These are phyloP conservation scores for Penicillium crustosum DNA, from an alignment of 2,329 filamentous ascomycete genomes.

Conservation along the genomic window DNA sequence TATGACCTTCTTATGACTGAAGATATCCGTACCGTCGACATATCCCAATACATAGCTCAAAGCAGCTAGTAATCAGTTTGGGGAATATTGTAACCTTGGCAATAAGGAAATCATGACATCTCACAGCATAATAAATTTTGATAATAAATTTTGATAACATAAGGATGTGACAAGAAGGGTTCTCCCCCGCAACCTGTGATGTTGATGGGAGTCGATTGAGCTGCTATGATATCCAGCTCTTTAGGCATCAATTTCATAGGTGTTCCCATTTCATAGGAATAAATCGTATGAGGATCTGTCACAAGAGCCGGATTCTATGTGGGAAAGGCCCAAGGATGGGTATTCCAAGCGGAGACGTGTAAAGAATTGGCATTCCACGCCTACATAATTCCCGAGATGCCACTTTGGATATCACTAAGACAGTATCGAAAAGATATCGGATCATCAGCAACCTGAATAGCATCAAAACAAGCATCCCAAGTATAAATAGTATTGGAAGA, in stretches of 20 bases:
- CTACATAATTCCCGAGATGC: neutral
- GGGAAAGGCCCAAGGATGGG: neutral
- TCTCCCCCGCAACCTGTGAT: neutral
- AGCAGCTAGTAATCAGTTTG: neutral
- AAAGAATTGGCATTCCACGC: neutral
- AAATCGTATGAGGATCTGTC: neutral
- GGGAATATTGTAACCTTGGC: neutral
- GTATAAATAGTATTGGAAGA: neutral
- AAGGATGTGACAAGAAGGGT: neutral
- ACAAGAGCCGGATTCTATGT: too few species aligned
- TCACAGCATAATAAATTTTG: neutral
- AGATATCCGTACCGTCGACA: too few species aligned
- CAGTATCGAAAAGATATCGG: rapidly evolving
- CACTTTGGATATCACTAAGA: too few species aligned
- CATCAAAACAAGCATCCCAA: neutral
- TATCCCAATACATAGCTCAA: neutral
- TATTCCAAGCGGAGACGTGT: neutral
- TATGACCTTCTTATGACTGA: neutral
- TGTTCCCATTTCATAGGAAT: neutral
- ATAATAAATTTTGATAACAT: neutral
- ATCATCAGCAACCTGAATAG: neutral
- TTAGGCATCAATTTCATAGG: neutral
- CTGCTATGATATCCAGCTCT: neutral
- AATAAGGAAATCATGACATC: neutral
- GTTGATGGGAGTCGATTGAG: neutral